These are phyloP conservation scores for Hanseniaspora guilliermondii DNA, from an alignment of 805 yeast genomes.

Conservation along the genomic window DNA sequence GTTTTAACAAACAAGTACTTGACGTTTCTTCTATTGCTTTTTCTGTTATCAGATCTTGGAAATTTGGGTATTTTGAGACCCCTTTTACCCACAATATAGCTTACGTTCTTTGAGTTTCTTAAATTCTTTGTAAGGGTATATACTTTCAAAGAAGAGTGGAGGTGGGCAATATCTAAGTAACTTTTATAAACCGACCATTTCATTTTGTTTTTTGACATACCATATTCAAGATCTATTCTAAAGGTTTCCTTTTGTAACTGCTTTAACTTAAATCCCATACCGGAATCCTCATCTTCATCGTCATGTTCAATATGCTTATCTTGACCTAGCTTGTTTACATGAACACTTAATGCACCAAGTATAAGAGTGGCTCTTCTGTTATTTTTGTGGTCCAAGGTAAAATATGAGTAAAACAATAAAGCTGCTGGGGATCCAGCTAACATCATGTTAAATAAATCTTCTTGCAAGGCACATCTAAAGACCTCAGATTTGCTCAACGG, in stretches of 20 bases:
- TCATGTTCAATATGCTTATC: conserved; percentile 31
- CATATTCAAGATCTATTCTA: conserved; percentile 74
- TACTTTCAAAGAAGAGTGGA: conserved; percentile 58
- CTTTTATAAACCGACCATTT: conserved; percentile 71
- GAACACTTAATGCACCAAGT: conserved; percentile 57
- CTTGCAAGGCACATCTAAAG: conserved; percentile 7
- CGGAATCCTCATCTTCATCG: conserved; percentile 21
- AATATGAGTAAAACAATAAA: conserved; percentile 57
- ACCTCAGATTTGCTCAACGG: conserved; percentile 1
- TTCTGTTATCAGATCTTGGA: conserved; percentile 17
- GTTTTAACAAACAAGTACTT: conserved; percentile 5
- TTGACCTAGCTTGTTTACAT: conserved; percentile 39
- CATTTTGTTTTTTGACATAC: conserved; percentile 65
- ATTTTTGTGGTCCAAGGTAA: conserved; percentile 65
- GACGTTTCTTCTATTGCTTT: conserved; percentile 1
- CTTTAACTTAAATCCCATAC: conserved; percentile 1
- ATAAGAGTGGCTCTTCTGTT: conserved; percentile 71
- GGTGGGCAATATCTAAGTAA: conserved; percentile 53
- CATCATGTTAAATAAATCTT: conserved; percentile 39
- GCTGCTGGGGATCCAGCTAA: conserved; percentile 63
- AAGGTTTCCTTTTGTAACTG: conserved; percentile 28
- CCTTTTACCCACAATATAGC: conserved; percentile 22
- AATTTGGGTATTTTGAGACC: conserved; percentile 23
- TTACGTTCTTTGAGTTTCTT: conserved; percentile 19
- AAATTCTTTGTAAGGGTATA: conserved; percentile 35